Evolutionary conservation across 2,329 filamentous ascomycete genomes (phyloP).

Genomic region (Aurifilum marmelostoma): DNA sequence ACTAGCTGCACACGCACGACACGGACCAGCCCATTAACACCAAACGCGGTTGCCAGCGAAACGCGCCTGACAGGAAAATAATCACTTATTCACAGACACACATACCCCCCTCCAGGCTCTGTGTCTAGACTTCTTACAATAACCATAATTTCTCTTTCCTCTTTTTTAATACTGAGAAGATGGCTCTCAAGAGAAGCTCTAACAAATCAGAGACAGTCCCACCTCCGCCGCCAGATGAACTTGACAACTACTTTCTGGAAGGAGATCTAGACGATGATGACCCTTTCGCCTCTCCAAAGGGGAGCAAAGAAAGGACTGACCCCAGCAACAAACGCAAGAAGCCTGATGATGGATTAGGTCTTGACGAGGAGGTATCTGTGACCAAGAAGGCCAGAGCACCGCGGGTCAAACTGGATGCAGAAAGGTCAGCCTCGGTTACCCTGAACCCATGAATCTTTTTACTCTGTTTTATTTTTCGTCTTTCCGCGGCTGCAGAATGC

Average conservation of each 20-base stretch:
- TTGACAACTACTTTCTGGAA: slow-evolving; percentile 77
- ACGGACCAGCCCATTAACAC: slow-evolving; percentile 24
- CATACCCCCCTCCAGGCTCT: background rate
- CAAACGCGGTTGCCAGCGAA: slow-evolving; percentile 2
- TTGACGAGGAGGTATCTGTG: slow-evolving; percentile 86
- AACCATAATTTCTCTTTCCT: too few relatives aligned
- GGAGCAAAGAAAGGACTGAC: slow-evolving; percentile 44
- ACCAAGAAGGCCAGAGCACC: slow-evolving; percentile 73
- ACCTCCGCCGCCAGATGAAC: slow-evolving; percentile 54
- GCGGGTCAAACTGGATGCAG: slow-evolving; percentile 84
- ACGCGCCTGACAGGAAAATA: slow-evolving; percentile 19
- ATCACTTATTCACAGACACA: background rate
- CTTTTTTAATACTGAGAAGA: background rate
- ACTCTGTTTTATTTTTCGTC: too few relatives aligned
- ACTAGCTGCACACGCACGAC: background rate
- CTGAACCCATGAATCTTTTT: background rate
- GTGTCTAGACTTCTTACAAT: too few relatives aligned
- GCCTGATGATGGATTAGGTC: slow-evolving; percentile 61
- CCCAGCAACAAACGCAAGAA: slow-evolving; percentile 57
- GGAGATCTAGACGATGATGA: slow-evolving; percentile 47
- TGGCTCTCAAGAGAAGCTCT: slow-evolving; percentile 29
- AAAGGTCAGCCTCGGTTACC: slow-evolving; percentile 53
- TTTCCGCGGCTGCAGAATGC: background rate
- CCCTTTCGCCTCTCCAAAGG: slow-evolving; percentile 52
- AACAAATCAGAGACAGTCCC: slow-evolving; percentile 41